Evolutionary conservation across 768 basidiomycete genomes (phyloP).

Genomic region (Multifurca ochricompacta): DNA sequence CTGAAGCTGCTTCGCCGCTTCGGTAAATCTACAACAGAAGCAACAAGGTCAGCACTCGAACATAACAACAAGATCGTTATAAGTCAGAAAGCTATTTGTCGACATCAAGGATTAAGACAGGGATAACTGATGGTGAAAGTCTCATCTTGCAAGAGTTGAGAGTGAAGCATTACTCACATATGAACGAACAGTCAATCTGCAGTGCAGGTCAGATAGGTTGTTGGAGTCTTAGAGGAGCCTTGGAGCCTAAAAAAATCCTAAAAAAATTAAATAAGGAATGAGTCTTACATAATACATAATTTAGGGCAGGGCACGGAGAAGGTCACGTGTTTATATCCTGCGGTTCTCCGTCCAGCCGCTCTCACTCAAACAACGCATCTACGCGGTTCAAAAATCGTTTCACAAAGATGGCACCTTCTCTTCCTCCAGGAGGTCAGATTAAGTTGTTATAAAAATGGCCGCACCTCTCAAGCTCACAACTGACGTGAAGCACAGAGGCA

Average conservation of each 20-base stretch:
- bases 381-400: neutral
- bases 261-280: no score
- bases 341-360: no score
- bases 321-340: neutral
- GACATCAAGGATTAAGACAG: constrained; percentile 19
- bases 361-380: neutral
- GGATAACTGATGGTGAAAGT: constrained; percentile 18
- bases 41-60: neutral
- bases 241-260: no score
- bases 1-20: no score
- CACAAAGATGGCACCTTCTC: constrained; percentile 5
- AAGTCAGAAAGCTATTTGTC: constrained; percentile 10
- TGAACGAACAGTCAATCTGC: no score
- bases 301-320: constrained; percentile 3
- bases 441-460: neutral
- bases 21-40: neutral
- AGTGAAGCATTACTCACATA: constrained; percentile 1
- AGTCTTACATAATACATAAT: neutral
- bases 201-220: no score
- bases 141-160: constrained; percentile 6
- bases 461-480: neutral
- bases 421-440: constrained; percentile 14
- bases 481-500: constrained; percentile 23
- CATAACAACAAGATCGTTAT: neutral
- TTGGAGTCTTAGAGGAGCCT: no score